A percentile compares a stretch with the other conserved stretches of the same genome.
These are phyloP conservation scores for Coniochaeta hoffmannii DNA, from an alignment of 2,329 filamentous ascomycete species.

Conservation along the genomic window DNA sequence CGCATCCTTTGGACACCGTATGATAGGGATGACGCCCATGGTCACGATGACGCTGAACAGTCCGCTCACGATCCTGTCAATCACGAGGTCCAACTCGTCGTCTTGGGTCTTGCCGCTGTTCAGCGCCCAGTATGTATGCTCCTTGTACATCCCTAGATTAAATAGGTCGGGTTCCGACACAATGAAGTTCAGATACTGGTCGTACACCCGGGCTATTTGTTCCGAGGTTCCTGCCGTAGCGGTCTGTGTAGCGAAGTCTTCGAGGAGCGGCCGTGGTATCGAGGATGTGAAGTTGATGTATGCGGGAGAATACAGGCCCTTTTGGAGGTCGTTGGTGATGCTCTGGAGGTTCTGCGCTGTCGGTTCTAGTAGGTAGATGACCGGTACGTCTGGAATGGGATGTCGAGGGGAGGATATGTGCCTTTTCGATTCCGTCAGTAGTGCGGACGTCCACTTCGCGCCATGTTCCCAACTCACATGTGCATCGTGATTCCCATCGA, in stretches of 20 bases:
- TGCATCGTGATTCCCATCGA: conserved; percentile 96
- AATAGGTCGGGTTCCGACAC: conserved; percentile 94
- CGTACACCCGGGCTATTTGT: conserved; percentile 84
- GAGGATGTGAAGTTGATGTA: conserved; percentile 97
- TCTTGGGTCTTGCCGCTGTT: conserved; percentile 90
- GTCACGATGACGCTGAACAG: conserved; percentile 98
- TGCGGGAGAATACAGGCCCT: conserved; percentile 82
- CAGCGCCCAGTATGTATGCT: conserved; percentile 88
- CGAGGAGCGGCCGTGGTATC: conserved; percentile 79
- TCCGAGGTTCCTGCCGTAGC: conserved; percentile 79
- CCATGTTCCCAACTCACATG: conserved; percentile 48
- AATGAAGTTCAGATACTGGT: conserved; percentile 97
- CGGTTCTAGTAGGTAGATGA: conserved; percentile 93
- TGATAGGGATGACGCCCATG: conserved; percentile 93
- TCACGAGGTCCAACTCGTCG: conserved; percentile 75
- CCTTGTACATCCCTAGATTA: conserved; percentile 85
- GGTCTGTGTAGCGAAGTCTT: conserved; percentile 89
- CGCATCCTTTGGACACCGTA: conserved; percentile 85
- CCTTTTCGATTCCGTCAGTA: conserved; percentile 31
- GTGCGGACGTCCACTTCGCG: neutral
- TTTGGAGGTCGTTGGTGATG: conserved; percentile 80
- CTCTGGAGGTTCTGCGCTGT: conserved; percentile 70
- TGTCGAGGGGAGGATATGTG: conserved; percentile 77
- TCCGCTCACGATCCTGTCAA: conserved; percentile 89
- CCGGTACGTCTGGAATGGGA: conserved; percentile 91